Evolutionary conservation across 2,329 filamentous ascomycete species (phyloP), one percentile per base, ranked within the genome.

Genomic region (Dothideomycetes sp.): DNA sequence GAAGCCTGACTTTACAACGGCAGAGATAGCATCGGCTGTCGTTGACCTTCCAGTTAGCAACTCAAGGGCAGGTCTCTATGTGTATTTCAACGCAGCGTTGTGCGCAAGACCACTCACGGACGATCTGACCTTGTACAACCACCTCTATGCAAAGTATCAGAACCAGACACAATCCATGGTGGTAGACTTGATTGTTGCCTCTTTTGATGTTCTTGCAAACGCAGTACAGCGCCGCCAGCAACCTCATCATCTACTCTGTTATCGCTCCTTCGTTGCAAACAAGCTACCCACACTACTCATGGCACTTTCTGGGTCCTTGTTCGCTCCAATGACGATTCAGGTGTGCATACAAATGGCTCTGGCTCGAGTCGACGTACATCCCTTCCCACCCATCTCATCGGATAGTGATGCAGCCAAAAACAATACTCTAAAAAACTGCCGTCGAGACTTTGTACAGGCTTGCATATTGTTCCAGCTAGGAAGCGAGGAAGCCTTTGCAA

Each of bases 401-500:
- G 74, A 76, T 1, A 28, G 20, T 16, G 63, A 65, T 16, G 69
- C 69, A 56, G 64, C 64, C 23, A 65, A 61, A 10, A 76, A 71
- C 39, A 74, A 72, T 39, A 68, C 73, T 25, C 65, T 82, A 2
- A 74, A 77, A 19, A 74, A 79, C 45, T 85, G 84, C 19, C 74
- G 80, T 18, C 83, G 82, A 63, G 68, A 95, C 46, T 96, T 96
- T 50, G 75, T 94, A 28, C 91, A 93, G 48, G 80, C 89, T 1
- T 98, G 91, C 56, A 85, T 84, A 41, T 70, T 95, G 27, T 88
- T 96, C 58, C 78, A 80, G 1, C 68, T 98, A n/a, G 79, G 96
- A 17, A 76, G 80, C 0, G 79, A 87, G 48, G 71, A 77, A 23
- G 83, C 81, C 35, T 84, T 94, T 12, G 80, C 89, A 55, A 74